Percentiles rank a stretch among this genome's conserved stretches.
phyloP scores from a whole-genome alignment of 805 yeast genomes.

The Candida peoriensis region DNA sequence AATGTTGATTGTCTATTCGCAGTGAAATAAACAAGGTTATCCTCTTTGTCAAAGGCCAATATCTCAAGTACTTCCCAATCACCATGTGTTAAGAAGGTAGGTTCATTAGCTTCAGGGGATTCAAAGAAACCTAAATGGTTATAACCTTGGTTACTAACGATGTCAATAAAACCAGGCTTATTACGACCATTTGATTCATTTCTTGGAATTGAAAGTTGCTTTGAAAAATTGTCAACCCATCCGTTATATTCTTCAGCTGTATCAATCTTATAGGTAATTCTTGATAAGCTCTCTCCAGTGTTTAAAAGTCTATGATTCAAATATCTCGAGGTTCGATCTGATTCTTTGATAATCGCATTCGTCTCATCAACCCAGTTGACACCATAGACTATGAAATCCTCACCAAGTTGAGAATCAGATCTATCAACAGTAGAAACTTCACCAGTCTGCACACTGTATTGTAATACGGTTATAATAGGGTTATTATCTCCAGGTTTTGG shows the following conservation, averaged over 20 bases:
- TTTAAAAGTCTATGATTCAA: conserved; percentile 46
- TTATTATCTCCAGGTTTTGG: conserved; percentile 70
- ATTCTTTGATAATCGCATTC: conserved; percentile 49
- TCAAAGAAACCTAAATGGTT: conserved; percentile 62
- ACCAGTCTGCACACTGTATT: conserved; percentile 33
- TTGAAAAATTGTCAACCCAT: conserved; percentile 54
- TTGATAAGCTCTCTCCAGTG: conserved; percentile 24
- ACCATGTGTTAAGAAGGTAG: conserved; percentile 40
- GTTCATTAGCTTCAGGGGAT: conserved; percentile 35
- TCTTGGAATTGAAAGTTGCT: conserved; percentile 34
- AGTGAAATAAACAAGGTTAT: conserved; percentile 45
- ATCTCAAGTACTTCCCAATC: conserved; percentile 49
- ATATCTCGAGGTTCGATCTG: conserved; percentile 57
- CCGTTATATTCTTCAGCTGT: conserved; percentile 40
- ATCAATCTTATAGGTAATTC: conserved; percentile 38
- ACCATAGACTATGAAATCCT: conserved; percentile 55
- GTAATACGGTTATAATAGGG: conserved; percentile 46
- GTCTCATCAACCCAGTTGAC: conserved; percentile 51
- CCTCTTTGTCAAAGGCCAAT: conserved; percentile 40
- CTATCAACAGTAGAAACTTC: conserved; percentile 11
- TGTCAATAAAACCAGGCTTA: conserved; percentile 57
- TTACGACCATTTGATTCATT: conserved; percentile 24
- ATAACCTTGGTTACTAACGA: conserved; percentile 46
- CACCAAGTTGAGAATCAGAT: conserved; percentile 29
- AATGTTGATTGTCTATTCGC: conserved; percentile 50